Evolutionary conservation across 1,284 basidiomycete species (phyloP), one percentile per base, ranked within the genome.

Genomic region (Clitocybe nebularis): DNA sequence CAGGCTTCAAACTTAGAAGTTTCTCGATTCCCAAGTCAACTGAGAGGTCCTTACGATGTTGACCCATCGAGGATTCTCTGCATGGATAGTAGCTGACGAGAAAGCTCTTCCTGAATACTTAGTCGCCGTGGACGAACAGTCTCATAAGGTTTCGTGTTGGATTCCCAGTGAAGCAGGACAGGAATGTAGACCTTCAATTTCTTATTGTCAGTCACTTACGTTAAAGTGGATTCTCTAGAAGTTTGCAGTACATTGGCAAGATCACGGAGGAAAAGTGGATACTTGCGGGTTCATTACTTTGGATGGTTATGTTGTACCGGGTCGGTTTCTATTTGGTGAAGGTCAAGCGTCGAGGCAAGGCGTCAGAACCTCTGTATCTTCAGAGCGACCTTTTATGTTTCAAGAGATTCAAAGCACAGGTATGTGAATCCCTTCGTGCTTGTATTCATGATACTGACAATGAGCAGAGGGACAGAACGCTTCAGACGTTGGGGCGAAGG

Each of bases 161-260:
- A 75, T 85, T 49, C 72, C 78, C 2, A 72, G 80, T 44, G 66
- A 74, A 41, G 63, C 64, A 19, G 79, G 78, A 17, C 70, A 78
- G 66, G 81, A 80, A 45, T 10, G 60, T 53, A 17, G 19, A 4
- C 8, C 16, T 22, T 23, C 14, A n/a, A 23, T 5, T 5, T 20
- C 30, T 8, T 46, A 39, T 14, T 33, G 23, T 21, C 36, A 28
- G 24, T 13, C 10, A 22, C 22, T 23, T 24, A 23, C 16, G 13
- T 14, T 50, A 26, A 41, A 21, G 34, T 7, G 4, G 5, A n/a
- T 14, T 36, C 43, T 14, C 17, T 46, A 82, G 79, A 56, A 51
- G 6, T 84, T 84, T 55, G 62, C 67, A 2, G 72, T 84, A 0
- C 70, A 75, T 50, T 84, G 81, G 81, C 64, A 62, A 23, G 81